phyloP scores from a whole-genome alignment of 805 yeast species.

The Wickerhamiella hasegawae region DNA sequence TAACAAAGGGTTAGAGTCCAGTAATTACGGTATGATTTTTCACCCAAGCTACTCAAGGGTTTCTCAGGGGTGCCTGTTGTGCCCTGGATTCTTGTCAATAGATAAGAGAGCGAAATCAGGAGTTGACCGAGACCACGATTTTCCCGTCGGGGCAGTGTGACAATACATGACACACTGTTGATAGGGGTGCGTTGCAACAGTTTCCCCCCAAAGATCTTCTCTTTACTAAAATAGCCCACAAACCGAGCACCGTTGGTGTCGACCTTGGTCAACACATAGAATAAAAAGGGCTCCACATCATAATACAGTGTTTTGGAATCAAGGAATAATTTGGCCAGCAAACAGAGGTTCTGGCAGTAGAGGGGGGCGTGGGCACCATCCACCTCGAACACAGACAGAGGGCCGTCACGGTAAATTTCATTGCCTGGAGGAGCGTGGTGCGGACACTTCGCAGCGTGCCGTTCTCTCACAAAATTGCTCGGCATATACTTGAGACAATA shows the following conservation, averaged over 20 bases:
- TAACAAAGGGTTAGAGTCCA: conserved; percentile 61
- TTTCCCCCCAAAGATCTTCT: conserved; percentile 25
- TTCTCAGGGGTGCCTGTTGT: conserved; percentile 89
- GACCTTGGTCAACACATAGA: conserved; percentile 62
- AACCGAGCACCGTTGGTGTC: conserved; percentile 48
- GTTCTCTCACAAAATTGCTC: conserved; percentile 43
- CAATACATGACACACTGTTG: conserved; percentile 78
- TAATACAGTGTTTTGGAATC: conserved; percentile 85
- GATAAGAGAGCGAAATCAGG: conserved; percentile 76
- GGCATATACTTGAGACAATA: conserved; percentile 67
- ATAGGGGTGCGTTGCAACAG: conserved; percentile 19
- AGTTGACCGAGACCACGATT: conserved; percentile 80
- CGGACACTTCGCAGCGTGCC: conserved; percentile 68
- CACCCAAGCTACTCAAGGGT: conserved; percentile 77
- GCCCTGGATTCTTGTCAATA: conserved; percentile 57
- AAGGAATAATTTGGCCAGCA: conserved; percentile 74
- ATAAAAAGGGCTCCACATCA: conserved; percentile 90
- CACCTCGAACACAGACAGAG: conserved; percentile 68
- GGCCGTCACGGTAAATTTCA: conserved; percentile 69
- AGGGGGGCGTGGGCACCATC: conserved; percentile 74
- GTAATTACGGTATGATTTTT: conserved; percentile 69
- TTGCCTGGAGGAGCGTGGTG: conserved; percentile 72
- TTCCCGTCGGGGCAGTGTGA: conserved; percentile 79
- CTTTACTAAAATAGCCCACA: conserved; percentile 91
- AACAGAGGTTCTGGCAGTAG: conserved; percentile 80